Evolutionary conservation across 495 filamentous ascomycete genomes (phyloP), one percentile per base, ranked within the genome.

Genomic region (Poronia punctata): DNA sequence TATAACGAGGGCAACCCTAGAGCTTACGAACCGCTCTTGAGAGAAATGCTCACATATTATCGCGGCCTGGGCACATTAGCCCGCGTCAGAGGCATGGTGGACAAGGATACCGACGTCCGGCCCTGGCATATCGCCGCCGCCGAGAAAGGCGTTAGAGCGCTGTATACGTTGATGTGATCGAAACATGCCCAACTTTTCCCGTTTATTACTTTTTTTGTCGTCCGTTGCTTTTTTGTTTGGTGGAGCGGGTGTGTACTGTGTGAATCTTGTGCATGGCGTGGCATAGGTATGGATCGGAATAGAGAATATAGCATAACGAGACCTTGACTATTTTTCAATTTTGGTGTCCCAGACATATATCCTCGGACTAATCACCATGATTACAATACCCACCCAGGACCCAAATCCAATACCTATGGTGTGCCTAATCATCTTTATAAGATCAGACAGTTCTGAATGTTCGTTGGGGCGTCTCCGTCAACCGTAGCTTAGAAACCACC

Each of bases 81-180:
- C 18, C 72, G 81, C 39, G 73, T 76, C 19, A 74, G 80, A 45
- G 84, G 85, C 3, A 68, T 84, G 29, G 68, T 78, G 35, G 75
- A 79, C 32, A 67, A 69, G 14, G 78, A 78, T 32, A 62, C 58
- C 17, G 80, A 82, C 42, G 72, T 81, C 0, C 56, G 88, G 48
- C 89, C 89, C 16, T 90, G 85, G 83, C 88, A 96, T 71, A 70
- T 96, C 45, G 83, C 78, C 18, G 83, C 78, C n/a, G 88, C 81
- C 21, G 71, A 82, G 50, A 80, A 82, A 59, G 84, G 69, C 2
- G 74, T 72, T 4, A 66, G 72, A 49, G 78, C 62, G 24, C 52
- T 85, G 42, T 72, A 75, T 46, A 57, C 68, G 51, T 40, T 77
- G 39, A 75, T 78, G 72, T 78, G 49, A 68, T 31, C n/a, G 7